Evolutionary conservation across 371 early-diverging fungal genomes (phyloP), one percentile per base, ranked within the genome.

Genomic region (Funneliformis caledonium): DNA sequence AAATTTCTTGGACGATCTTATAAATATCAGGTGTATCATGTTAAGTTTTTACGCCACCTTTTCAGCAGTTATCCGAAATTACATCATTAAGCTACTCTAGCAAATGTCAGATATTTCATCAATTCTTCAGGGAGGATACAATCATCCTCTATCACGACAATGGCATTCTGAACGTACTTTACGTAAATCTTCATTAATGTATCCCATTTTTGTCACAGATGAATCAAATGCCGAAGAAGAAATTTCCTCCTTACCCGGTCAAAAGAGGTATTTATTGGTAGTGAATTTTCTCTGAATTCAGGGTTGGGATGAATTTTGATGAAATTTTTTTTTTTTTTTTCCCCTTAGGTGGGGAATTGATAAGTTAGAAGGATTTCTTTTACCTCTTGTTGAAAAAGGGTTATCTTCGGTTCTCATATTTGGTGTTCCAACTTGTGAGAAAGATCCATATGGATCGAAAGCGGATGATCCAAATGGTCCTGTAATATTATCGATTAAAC

Each of bases 121-220:
- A 16, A 87, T 95, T 84, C 93, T 98, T 70, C 97, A 96, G 82
- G 93, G 97, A 12, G 96, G 96, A 5, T 94, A 93, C 87, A 93
- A 94, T 86, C 93, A 96, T 84, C 91, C 95, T 26, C 78, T 90
- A 45, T 90, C 92, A 78, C 92, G 98, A 52, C 83, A 87, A 56
- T 97, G 97, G 96, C 96, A 96, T 86, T 88, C 89, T 4, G 92
- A 91, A 64, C 85, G 87, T 8, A 70, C 81, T 8, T 84, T 97
- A 72, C 93, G 92, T 45, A 93, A 95, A 84, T 85, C 87, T 62
- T 89, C 91, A 82, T 91, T 98, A 76, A 94, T 98, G 88, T 97
- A 93, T 85, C 99, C 99, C 19, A 89, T 98, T 82, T 98, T 98
- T 85, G 91, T 98, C 81, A 91, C 91, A 72, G 97, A 96, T 86